Percentiles rank a stretch among this genome's conserved stretches.
Conservation (phyloP, 78 protist species). For the Cavenderia fasciculata region DNA sequence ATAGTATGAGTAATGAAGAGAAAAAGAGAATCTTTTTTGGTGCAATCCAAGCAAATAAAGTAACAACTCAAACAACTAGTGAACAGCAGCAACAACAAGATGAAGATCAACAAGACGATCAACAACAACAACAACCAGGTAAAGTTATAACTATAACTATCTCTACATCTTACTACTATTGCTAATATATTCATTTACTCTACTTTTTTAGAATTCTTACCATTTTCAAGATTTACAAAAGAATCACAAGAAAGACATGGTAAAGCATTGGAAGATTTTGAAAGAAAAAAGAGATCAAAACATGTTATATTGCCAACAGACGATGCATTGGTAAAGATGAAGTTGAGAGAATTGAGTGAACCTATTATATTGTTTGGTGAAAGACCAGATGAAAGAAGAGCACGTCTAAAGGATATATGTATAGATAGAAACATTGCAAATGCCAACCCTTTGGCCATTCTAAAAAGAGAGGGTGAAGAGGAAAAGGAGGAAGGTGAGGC, state of each 20-base stretch:
- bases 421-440: slow-evolving; percentile 46
- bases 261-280: slow-evolving; percentile 25
- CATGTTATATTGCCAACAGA: slow-evolving; percentile 54
- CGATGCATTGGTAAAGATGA: slow-evolving; percentile 47
- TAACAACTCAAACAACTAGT: not conserved
- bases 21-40: slow-evolving; percentile 19
- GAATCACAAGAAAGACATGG: slow-evolving; percentile 46
- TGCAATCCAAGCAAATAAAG: not conserved
- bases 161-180: too few relatives aligned
- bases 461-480: slow-evolving; percentile 7
- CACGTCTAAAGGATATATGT: slow-evolving; percentile 13
- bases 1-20: not conserved
- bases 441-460: slow-evolving; percentile 35
- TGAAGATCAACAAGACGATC: not conserved
- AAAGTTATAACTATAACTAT: too few relatives aligned
- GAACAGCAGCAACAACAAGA: not conserved
- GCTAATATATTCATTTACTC: too few relatives aligned
- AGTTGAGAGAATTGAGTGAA: slow-evolving; percentile 75
- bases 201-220: slow-evolving; percentile 29
- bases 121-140: too few relatives aligned
- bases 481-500: slow-evolving; percentile 18
- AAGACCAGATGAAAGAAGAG: slow-evolving; percentile 54
- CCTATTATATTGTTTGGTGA: slow-evolving; percentile 85
- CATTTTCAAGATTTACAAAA: slow-evolving; percentile 44
- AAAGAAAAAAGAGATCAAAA: slow-evolving; percentile 46